Percentiles rank a stretch among this genome's conserved stretches.
phyloP scores from a whole-genome alignment of 495 filamentous ascomycete genomes.

The Apiosordaria backusii region DNA sequence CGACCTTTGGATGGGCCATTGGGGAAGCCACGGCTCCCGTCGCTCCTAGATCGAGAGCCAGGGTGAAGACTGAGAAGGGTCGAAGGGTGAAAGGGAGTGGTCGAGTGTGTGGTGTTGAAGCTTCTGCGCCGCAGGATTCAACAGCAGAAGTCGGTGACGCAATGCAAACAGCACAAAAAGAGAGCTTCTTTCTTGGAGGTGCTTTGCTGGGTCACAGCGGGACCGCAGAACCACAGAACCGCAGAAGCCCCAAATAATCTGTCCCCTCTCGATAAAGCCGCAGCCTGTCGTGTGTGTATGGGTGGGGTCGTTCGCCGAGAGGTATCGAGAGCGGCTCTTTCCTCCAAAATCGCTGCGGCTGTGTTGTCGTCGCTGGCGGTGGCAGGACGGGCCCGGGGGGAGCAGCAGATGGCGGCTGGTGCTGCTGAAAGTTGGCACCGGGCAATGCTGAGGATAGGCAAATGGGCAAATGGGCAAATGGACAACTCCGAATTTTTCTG shows the following conservation, averaged over 20 bases:
- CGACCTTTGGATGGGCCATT: constrained; percentile 57
- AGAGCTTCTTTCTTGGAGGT: constrained; percentile 4
- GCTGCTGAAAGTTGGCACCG: not conserved
- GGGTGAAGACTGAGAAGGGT: constrained; percentile 35
- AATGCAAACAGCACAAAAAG: constrained; percentile 12
- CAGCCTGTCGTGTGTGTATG: constrained; percentile 2
- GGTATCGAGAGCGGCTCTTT: not conserved
- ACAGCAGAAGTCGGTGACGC: constrained; percentile 19
- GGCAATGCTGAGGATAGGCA: constrained; percentile 1
- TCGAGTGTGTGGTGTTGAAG: constrained; percentile 4
- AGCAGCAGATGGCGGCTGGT: not conserved
- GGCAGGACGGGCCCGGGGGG: not conserved
- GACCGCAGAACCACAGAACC: not conserved
- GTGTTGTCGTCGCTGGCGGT: constrained; percentile 5
- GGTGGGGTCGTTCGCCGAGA: not conserved
- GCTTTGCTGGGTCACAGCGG: constrained; percentile 1
- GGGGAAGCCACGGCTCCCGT: constrained; percentile 52
- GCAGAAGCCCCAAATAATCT: not conserved
- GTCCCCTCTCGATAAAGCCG: constrained; percentile 2
- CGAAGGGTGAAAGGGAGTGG: constrained; percentile 11
- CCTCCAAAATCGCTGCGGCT: not conserved
- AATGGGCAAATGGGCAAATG: constrained; percentile 12
- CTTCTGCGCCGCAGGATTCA: constrained; percentile 9
- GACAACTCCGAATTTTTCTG: constrained; percentile 16
- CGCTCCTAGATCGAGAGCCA: constrained; percentile 55